These are phyloP conservation scores for Beauveria australis DNA, from an alignment of 2,329 filamentous ascomycete species.

Conservation along the genomic window DNA sequence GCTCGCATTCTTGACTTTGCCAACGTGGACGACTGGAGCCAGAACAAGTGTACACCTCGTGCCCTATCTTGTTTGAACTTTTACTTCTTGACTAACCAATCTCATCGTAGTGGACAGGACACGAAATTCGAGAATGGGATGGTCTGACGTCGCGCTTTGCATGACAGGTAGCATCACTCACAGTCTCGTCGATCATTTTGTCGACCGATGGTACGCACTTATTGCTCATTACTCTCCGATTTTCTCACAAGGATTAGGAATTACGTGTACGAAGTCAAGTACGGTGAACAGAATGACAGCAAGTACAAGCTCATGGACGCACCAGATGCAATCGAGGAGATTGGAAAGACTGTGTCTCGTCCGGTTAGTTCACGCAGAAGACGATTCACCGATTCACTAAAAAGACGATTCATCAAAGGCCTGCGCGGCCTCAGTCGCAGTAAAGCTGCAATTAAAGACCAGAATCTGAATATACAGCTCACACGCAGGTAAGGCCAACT, in stretches of 20 bases:
- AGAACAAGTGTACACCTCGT: slow-evolving; percentile 57
- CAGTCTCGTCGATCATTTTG: slow-evolving; percentile 70
- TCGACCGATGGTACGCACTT: slow-evolving; percentile 60
- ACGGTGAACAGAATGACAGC: slow-evolving; percentile 34
- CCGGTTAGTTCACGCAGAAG: slow-evolving; percentile 37
- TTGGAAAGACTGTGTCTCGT: slow-evolving; percentile 12
- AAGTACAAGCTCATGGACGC: slow-evolving; percentile 15
- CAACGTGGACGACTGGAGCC: slow-evolving; percentile 68
- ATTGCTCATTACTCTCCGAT: slow-evolving; percentile 11
- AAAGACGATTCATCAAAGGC: slow-evolving; percentile 32
- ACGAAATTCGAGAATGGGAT: slow-evolving; percentile 78
- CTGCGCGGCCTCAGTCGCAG: slow-evolving; percentile 31
- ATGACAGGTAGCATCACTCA: slow-evolving; percentile 66
- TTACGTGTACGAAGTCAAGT: slow-evolving; percentile 80
- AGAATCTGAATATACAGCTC: slow-evolving; percentile 38
- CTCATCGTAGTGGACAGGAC: slow-evolving; percentile 56
- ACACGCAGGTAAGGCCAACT: slow-evolving; percentile 34
- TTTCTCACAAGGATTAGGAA: slow-evolving; percentile 41
- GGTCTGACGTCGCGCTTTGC: slow-evolving; percentile 79
- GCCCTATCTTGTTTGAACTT: background rate
- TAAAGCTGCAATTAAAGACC: slow-evolving; percentile 20
- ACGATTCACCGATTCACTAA: slow-evolving; percentile 34
- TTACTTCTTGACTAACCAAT: background rate
- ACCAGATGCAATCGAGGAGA: background rate
- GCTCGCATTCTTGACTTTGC: slow-evolving; percentile 75